Evolutionary conservation across 1,284 basidiomycete genomes (phyloP).

Genomic region (Rhodofomes roseus): DNA sequence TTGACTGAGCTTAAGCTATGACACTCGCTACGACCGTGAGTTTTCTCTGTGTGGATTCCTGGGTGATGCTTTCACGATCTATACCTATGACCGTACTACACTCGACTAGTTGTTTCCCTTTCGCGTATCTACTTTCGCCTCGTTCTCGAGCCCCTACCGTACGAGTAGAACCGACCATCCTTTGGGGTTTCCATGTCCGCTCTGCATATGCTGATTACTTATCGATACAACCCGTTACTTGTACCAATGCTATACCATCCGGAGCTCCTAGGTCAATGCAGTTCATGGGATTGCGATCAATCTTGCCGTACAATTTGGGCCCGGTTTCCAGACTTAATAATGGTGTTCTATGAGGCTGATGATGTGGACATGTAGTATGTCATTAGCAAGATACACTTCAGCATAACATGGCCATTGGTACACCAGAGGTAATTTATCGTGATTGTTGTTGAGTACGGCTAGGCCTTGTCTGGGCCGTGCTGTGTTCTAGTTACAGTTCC

Average conservation of each 20-base stretch:
- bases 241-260: constrained; percentile 25
- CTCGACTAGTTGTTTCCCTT: constrained; percentile 11
- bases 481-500: no score
- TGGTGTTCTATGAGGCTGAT: no score
- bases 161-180: constrained; percentile 11
- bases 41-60: constrained; percentile 10
- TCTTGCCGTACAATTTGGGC: not conserved
- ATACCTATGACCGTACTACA: constrained; percentile 15
- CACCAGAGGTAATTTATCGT: no score
- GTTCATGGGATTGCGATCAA: not conserved
- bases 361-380: no score
- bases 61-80: constrained; percentile 11
- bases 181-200: constrained; percentile 12
- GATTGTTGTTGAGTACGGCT: no score
- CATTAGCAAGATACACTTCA: no score
- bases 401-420: no score
- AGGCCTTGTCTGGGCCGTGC: no score
- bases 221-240: constrained; percentile 13
- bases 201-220: constrained; percentile 22
- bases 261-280: constrained; percentile 8
- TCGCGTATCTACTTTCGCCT: constrained; percentile 14
- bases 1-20: constrained; percentile 91
- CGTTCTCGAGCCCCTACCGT: constrained; percentile 13
- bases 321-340: not conserved
- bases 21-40: constrained; percentile 22